phyloP scores from a whole-genome alignment of 768 basidiomycete species.

The Gelatoporia subvermispora region DNA sequence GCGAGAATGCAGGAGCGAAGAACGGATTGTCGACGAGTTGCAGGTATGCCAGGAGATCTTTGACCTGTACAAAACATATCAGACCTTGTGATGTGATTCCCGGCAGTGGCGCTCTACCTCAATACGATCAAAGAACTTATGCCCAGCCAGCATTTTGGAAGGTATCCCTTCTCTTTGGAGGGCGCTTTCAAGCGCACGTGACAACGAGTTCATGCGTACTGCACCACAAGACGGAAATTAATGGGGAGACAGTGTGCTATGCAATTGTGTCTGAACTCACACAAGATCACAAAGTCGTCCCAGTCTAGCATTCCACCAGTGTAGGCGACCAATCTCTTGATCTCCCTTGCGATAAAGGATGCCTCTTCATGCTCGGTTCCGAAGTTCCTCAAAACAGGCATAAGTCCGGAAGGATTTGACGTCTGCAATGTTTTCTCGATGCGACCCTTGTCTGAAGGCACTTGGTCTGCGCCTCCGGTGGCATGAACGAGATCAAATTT shows the following conservation, averaged over 20 bases:
- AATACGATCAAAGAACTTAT: constrained; percentile 81
- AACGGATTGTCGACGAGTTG: constrained; percentile 75
- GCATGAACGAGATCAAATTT: neutral
- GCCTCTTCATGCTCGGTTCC: constrained; percentile 60
- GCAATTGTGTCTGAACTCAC: constrained; percentile 37
- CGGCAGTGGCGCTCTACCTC: constrained; percentile 42
- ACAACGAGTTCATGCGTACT: constrained; percentile 83
- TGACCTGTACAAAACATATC: constrained; percentile 44
- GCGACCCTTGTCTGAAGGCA: constrained; percentile 60
- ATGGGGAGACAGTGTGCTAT: neutral
- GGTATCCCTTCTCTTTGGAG: constrained; percentile 80
- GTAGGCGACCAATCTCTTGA: constrained; percentile 70
- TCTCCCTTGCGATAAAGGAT: constrained; percentile 66
- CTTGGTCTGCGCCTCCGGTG: neutral
- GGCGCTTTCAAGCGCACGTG: constrained; percentile 67
- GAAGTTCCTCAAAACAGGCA: constrained; percentile 53
- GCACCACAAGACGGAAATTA: neutral
- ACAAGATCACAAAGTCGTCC: constrained; percentile 80
- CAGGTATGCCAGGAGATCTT: constrained; percentile 77
- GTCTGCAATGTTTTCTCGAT: constrained; percentile 72
- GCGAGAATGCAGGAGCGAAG: constrained; percentile 60
- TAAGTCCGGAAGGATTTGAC: constrained; percentile 56
- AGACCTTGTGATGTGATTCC: neutral
- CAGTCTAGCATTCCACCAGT: constrained; percentile 67
- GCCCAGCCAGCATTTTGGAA: constrained; percentile 68